These are phyloP conservation scores for Sclerotinia nivalis DNA, from an alignment of 2,329 filamentous ascomycete genomes.

Conservation along the genomic window DNA sequence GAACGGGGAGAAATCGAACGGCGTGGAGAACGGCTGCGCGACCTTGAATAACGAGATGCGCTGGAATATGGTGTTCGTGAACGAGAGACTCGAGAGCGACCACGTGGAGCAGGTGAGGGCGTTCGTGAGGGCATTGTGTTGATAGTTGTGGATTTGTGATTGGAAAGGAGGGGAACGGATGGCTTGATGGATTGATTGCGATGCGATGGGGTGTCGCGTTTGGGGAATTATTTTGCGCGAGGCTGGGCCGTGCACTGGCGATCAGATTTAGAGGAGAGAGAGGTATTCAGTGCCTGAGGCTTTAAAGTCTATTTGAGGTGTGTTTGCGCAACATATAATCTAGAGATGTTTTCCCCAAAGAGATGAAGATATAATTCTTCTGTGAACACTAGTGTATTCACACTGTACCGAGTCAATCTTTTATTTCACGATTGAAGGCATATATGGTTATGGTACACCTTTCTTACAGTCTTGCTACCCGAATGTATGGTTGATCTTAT, in stretches of 20 bases:
- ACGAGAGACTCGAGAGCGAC: conserved; percentile 32
- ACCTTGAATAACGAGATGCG: conserved; percentile 30
- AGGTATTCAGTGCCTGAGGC: not conserved
- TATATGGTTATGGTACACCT: too few relatives aligned
- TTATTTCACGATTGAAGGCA: not conserved
- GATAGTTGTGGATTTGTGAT: not conserved
- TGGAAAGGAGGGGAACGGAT: conserved; percentile 11
- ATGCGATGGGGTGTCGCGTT: conserved; percentile 18
- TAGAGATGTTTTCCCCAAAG: not conserved
- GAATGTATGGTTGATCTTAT: not conserved
- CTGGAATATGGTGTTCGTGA: conserved; percentile 40
- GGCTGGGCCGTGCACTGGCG: conserved; percentile 11
- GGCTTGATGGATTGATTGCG: conserved; percentile 13
- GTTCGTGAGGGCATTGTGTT: conserved; percentile 35
- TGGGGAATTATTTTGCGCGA: conserved; percentile 19
- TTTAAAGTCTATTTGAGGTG: not conserved
- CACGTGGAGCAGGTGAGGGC: conserved; percentile 32
- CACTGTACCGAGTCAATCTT: not conserved
- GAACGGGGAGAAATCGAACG: conserved; percentile 40
- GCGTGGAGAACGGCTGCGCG: conserved; percentile 35
- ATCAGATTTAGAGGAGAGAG: not conserved
- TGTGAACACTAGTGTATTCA: not conserved
- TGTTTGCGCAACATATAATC: not conserved
- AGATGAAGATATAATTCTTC: not conserved
- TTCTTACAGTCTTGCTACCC: not conserved